Evolutionary conservation across 495 filamentous ascomycete genomes (phyloP).

Genomic region (Tuber microsphaerosporum): DNA sequence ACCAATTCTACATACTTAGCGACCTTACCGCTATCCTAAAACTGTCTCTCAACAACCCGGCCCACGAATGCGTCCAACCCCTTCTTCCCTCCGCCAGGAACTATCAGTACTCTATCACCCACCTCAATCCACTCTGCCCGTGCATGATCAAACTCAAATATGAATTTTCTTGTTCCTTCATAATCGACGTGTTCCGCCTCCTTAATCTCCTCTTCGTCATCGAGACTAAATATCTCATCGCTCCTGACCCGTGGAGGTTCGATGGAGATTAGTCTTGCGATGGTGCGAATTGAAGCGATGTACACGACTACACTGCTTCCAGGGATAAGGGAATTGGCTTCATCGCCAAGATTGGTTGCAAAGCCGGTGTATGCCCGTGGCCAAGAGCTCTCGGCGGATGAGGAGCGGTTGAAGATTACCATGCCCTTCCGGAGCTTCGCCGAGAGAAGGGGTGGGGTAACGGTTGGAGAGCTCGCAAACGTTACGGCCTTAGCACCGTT

Average conservation of each 20-base stretch:
- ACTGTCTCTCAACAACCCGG: conserved; percentile 51
- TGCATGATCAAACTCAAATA: conserved; percentile 61
- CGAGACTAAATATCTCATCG: conserved; percentile 61
- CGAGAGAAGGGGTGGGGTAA: conserved; percentile 36
- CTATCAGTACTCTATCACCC: conserved; percentile 69
- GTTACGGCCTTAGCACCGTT: conserved; percentile 32
- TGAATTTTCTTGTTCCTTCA: conserved; percentile 52
- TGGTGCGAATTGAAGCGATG: conserved; percentile 75
- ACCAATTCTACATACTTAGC: not conserved
- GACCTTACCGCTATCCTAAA: not conserved
- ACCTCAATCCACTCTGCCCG: conserved; percentile 80
- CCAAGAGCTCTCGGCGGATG: conserved; percentile 1
- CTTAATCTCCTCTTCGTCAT: conserved; percentile 49
- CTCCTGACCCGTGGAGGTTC: conserved; percentile 43
- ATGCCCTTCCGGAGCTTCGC: conserved; percentile 72
- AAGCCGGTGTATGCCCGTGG: conserved; percentile 50
- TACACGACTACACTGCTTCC: conserved; percentile 68
- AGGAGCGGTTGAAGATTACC: conserved; percentile 47
- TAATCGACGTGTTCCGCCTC: conserved; percentile 44
- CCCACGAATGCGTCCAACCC: conserved; percentile 63
- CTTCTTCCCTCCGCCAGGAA: conserved; percentile 57
- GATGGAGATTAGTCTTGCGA: conserved; percentile 55
- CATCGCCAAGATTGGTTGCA: conserved; percentile 46
- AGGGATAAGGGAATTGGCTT: conserved; percentile 43
- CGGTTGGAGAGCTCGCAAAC: conserved; percentile 40